Base-by-base conservation (phyloP, 1,284 basidiomycete genomes). In the Marasmius oreades region DNA sequence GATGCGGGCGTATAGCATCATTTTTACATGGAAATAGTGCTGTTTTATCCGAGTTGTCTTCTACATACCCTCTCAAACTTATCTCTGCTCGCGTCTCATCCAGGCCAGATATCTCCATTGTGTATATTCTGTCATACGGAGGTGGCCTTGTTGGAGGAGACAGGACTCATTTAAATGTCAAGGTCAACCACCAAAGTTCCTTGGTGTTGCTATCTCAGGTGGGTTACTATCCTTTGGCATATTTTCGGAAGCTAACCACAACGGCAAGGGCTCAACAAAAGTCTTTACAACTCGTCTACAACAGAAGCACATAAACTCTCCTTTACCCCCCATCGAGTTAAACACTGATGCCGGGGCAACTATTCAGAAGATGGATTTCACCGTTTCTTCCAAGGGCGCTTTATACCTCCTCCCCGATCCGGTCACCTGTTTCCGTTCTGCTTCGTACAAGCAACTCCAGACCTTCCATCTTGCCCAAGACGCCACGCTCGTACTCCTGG, bases 111-210 rank as follows among this genome's bases (percentile, higher is more conserved):
- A 77, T 94, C 14, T 87, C 84, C 5, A 76, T 90, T 48, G 83
- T 88, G 20, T 98, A 98, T 67, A 76, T 93, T 26, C 73, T 98
- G 53, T 87, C 86, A 22, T 98, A 98, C 64, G 96, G 96, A 1
- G 96, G 96, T 12, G 96, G 96, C 0, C 80, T 98, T 4, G 92
- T 99, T 26, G 85, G 88, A 5, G 95, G 95, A 0, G 96, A 99
- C 73, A 71, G 75, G 37, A 77, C 97, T 37, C 71, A 80, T 47
- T 70, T 98, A 2, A 69, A 75, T 18, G 80, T 90, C 16, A 73
- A 85, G 45, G 80, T 97, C 0, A 82, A 83, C 20, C 66, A 72
- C 53, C 69, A 70, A 23, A 79, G 82, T 26, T 76, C 71, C 2
- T 78, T 95, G 1, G 74, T 93, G 10, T 65, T 95, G 33, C 73